Percentiles rank a stretch among this genome's conserved stretches.
These are phyloP conservation scores for Closterium sp. DNA, from an alignment of 139 green algal species.

Conservation along the genomic window DNA sequence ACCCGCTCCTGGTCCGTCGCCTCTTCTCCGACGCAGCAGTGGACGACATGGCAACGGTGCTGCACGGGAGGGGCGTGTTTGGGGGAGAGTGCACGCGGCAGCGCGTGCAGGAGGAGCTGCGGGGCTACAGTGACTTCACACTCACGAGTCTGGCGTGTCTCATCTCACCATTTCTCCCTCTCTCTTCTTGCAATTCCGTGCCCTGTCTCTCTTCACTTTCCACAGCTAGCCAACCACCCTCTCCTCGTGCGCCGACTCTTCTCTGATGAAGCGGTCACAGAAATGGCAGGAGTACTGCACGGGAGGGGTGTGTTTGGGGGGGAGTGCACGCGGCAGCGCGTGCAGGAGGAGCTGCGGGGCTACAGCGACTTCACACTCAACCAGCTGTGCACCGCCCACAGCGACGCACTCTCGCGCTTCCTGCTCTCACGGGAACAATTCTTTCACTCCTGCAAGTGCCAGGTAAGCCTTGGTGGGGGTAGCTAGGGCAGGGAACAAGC, in stretches of 20 bases:
- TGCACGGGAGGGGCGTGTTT: too few species aligned
- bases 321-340: slow-evolving; percentile 48
- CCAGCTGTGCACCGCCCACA: slow-evolving; percentile 4
- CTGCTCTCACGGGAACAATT: background rate
- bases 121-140: too few species aligned
- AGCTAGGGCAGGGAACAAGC: slow-evolving; percentile 59
- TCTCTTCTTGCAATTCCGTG: too few species aligned
- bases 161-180: too few species aligned
- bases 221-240: slow-evolving; percentile 82
- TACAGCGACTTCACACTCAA: slow-evolving; percentile 85
- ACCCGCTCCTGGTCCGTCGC: background rate
- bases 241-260: slow-evolving; percentile 80
- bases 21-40: background rate
- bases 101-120: too few species aligned
- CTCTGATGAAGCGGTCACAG: slow-evolving; percentile 62
- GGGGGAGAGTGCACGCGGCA: too few species aligned
- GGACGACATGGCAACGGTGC: too few species aligned
- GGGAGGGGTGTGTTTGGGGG: slow-evolving; percentile 15
- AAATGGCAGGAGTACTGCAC: slow-evolving; percentile 62
- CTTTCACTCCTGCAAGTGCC: slow-evolving; percentile 48
- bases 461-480: background rate
- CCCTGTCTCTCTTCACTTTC: too few species aligned
- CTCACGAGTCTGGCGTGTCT: too few species aligned
- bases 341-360: slow-evolving; percentile 62
- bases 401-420: too few species aligned